Evolutionary conservation across 805 yeast genomes (phyloP).

Genomic region (Nakazawaea wickerhamii): DNA sequence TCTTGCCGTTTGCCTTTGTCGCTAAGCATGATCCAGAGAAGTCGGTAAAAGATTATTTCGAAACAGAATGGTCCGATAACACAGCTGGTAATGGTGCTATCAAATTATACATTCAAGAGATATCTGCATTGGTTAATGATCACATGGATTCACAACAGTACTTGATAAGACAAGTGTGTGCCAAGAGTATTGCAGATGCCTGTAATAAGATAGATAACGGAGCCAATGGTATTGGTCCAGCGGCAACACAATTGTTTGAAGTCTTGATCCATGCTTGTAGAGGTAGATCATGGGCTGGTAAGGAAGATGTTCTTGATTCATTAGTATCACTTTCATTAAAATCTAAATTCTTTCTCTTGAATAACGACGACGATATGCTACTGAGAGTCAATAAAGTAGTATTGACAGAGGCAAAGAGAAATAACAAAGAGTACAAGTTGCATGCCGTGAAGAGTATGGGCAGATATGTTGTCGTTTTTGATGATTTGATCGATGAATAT

Average conservation of each 20-base stretch:
- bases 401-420: slow-evolving; percentile 56
- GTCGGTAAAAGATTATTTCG: slow-evolving; percentile 44
- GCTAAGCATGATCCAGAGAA: slow-evolving; percentile 63
- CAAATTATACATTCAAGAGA: slow-evolving; percentile 64
- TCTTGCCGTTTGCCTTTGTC: slow-evolving; percentile 73
- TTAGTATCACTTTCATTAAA: slow-evolving; percentile 53
- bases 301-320: slow-evolving; percentile 69
- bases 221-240: slow-evolving; percentile 22
- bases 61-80: slow-evolving; percentile 70
- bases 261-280: slow-evolving; percentile 54
- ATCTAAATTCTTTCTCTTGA: slow-evolving; percentile 31
- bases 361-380: slow-evolving; percentile 24
- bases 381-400: slow-evolving; percentile 39
- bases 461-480: slow-evolving; percentile 36
- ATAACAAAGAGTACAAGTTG: slow-evolving; percentile 58
- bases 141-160: slow-evolving; percentile 57
- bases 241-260: slow-evolving; percentile 34
- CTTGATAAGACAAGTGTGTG: slow-evolving; percentile 62
- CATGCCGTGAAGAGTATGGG: slow-evolving; percentile 51
- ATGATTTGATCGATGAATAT: slow-evolving; percentile 33
- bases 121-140: slow-evolving; percentile 43
- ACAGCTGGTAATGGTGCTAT: slow-evolving; percentile 75
- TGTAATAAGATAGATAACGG: slow-evolving; percentile 38
- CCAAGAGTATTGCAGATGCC: slow-evolving; percentile 57
- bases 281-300: slow-evolving; percentile 88